A percentile compares a stretch with the other conserved stretches of the same genome.
Conservation (phyloP, 495 filamentous ascomycete species). For the Parmelia sp. region DNA sequence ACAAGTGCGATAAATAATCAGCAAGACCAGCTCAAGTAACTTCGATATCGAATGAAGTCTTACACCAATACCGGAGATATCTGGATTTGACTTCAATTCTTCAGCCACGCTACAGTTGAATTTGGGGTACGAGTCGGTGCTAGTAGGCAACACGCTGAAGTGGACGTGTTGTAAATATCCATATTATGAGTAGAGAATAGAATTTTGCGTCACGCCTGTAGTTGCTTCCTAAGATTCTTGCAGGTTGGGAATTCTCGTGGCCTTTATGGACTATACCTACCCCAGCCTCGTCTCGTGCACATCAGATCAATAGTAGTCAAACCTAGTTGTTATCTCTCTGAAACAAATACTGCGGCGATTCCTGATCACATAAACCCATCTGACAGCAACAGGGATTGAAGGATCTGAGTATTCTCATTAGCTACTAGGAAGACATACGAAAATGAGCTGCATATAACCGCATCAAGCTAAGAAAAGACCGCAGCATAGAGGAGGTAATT, state of each 20-base stretch:
- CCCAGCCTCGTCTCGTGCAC: too few relatives aligned
- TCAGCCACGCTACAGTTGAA: not conserved
- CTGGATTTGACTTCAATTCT: not conserved
- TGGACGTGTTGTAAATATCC: not conserved
- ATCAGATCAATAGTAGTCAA: not conserved
- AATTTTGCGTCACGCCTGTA: not conserved
- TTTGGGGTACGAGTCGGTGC: not conserved
- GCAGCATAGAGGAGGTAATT: not conserved
- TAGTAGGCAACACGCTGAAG: not conserved
- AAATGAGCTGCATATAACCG: not conserved
- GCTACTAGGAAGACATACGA: not conserved
- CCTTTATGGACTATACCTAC: too few relatives aligned
- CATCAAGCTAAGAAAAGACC: not conserved
- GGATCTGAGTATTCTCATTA: not conserved
- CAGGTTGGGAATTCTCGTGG: too few relatives aligned
- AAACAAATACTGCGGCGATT: not conserved
- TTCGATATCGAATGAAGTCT: not conserved
- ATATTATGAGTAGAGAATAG: not conserved
- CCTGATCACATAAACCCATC: not conserved
- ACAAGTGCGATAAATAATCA: not conserved
- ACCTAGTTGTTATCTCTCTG: not conserved
- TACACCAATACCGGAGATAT: conserved; percentile 2
- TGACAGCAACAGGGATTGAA: not conserved
- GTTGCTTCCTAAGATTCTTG: not conserved
- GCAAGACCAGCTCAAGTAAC: not conserved